A percentile compares a stretch with the other conserved stretches of the same genome.
Evolutionary conservation across 768 basidiomycete genomes (phyloP).

Genomic region (Filobasidium wieringae): DNA sequence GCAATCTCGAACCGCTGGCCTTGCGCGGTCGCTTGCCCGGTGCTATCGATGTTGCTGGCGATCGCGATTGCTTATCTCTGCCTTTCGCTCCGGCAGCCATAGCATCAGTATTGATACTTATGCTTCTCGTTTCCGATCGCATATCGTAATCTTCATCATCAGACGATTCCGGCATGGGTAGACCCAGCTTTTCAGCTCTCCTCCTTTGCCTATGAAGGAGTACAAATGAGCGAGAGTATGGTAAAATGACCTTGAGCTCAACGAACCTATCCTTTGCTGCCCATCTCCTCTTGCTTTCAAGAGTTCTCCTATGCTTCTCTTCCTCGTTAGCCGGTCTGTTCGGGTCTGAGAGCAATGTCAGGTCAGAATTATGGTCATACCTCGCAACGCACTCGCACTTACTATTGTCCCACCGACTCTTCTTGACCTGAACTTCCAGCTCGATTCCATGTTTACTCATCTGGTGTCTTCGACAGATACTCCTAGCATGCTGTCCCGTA

Average conservation of each 20-base stretch:
- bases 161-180: conserved; percentile 5
- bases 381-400: conserved; percentile 13
- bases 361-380: not conserved
- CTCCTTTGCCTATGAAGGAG: conserved; percentile 3
- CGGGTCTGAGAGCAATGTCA: conserved; percentile 26
- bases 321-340: conserved; percentile 37
- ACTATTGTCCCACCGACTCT: conserved; percentile 42
- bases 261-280: conserved; percentile 38
- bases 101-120: no score
- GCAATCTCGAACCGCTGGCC: not conserved
- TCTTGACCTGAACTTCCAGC: conserved; percentile 37
- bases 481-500: conserved; percentile 40
- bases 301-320: conserved; percentile 36
- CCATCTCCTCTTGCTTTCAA: conserved; percentile 40
- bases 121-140: not conserved
- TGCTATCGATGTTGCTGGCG: no score
- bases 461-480: conserved; percentile 41
- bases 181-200: conserved; percentile 9
- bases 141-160: conserved; percentile 5
- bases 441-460: conserved; percentile 42
- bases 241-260: not conserved
- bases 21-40: no score
- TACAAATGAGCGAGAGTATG: not conserved
- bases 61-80: no score
- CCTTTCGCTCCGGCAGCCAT: no score